Base-by-base conservation (phyloP, 2,329 filamentous ascomycete genomes). In the Cordyceps cateniannulata region DNA sequence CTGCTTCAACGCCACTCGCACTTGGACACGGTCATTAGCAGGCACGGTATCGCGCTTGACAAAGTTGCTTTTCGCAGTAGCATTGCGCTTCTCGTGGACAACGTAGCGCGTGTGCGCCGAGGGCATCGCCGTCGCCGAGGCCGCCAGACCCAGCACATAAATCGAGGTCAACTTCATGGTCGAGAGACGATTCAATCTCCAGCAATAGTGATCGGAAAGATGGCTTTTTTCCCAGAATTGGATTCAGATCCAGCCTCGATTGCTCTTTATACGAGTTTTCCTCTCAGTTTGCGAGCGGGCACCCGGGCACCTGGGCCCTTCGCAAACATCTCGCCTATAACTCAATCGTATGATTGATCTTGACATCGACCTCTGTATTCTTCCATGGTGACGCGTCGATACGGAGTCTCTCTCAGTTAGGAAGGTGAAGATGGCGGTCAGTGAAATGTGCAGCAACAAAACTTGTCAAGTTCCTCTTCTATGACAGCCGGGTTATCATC, bases 1-100 rank as follows among this genome's bases (percentile, higher is more conserved):
- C 40, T 60, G 58, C 16, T 60, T 60, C 52, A 55, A 22, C 4
- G 52, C 52, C 47, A 60, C 24, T 12, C 58, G 47, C 8, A 60
- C 58, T 4, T 48, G 58, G 8, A 60, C n/a, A 5, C 47, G 22
- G 3, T 27, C 48, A 40, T 52, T n/a, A 12, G n/a, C 8, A 1
- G 48, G 35, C 14, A 38, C 38, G 27, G 38, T 49, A 38, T 45
- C 49, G 24, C 57, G 57, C 48, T 45, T 59, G 29, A 22, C 25
- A 29, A 59, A 58, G 29, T 29, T 49, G 29, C 25, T 35, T 10
- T 27, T 58, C 6, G 14, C 44, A 40, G 20, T 27, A 3, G 18
- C 18, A 14, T 35, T 49, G 45, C 55, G 55, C 5, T 38, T 35
- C 45, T 58, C 55, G 16, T 58, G 55, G 14, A 58, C 44, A 58